These are phyloP conservation scores for Solanum sitiens DNA, from an alignment of 257 asterid species.

Conservation along the genomic window DNA sequence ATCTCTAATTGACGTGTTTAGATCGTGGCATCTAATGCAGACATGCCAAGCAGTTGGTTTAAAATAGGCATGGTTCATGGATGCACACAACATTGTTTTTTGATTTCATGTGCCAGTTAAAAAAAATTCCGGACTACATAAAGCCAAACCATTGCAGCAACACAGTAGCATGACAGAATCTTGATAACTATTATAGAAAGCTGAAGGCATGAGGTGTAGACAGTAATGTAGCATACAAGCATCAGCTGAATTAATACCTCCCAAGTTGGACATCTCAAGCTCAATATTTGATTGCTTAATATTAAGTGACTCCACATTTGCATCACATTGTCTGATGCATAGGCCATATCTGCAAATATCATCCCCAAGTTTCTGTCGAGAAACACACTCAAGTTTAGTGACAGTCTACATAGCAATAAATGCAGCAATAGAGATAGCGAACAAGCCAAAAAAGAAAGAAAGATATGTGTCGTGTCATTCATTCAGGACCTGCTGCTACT, in stretches of 20 bases:
- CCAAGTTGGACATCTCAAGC: constrained; percentile 15
- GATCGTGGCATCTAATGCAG: neutral
- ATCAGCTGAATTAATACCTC: constrained; percentile 27
- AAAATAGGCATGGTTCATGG: neutral
- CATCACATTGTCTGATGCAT: neutral
- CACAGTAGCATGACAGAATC: neutral
- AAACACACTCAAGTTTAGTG: neutral
- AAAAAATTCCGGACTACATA: neutral
- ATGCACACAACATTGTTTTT: neutral
- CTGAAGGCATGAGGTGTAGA: neutral
- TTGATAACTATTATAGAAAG: neutral
- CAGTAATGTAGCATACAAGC: neutral
- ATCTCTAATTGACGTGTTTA: neutral
- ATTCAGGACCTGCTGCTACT: neutral
- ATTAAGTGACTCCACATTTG: constrained; percentile 8
- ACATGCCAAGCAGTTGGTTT: neutral
- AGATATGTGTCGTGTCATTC: neutral
- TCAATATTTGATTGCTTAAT: neutral
- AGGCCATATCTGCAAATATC: constrained; percentile 12
- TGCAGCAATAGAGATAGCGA: neutral
- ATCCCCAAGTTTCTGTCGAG: constrained; percentile 27
- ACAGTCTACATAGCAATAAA: neutral
- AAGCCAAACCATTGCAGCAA: neutral
- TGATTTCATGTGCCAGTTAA: neutral
- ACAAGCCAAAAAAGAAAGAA: neutral